Base-by-base conservation (phyloP, 108 stramenopile species). In the Aureococcus anophagefferens region DNA sequence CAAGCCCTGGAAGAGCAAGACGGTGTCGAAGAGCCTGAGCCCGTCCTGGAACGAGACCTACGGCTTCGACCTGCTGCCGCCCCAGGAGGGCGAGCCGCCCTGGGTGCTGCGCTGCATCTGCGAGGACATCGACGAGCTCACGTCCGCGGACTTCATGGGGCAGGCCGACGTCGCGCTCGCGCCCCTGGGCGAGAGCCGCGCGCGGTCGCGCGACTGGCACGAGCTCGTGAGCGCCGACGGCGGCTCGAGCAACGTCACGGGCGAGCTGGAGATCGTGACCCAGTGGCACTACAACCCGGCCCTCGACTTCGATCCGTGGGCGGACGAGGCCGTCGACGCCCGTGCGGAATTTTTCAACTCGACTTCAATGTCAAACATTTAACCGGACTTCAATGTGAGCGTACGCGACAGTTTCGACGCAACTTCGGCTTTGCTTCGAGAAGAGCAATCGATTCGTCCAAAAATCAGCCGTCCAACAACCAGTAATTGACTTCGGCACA, bases 211-310 rank as follows among this genome's bases (percentile, higher is more conserved):
- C 14, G 15, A n/a, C 5, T 71, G 70, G 70, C 59, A 36, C 70
- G 21, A 34, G 21, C 63, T 71, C 11, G 70, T 16, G 4, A 30
- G 21, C 33, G 35, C 35, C 4, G 70, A 71, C 25, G 70, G 63
- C 17, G 16, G 4, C 5, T 30, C 63, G 32, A 30, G 35, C 0
- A 40, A 30, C 28, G 70, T 63, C 35, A 71, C 63, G 34, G 70
- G 70, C 7, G 62, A 71, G 31, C 62, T 71, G 15, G 33, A 63
- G 16, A 15, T 71, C n/a, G 25, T 62, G 4, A 16, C 63, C 35
- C 62, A 45, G 70, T 71, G 70, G 70, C 15, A n/a, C 33, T 71
- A 63, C 30, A 71, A 71, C 46, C 63, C 70, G 18, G 35, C 34
- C 30, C 13, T 25, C 17, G 51, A 59, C 25, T 59, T 59, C 13